Conservation (phyloP, 2,329 filamentous ascomycete species). For the Juglanconis oblonga region DNA sequence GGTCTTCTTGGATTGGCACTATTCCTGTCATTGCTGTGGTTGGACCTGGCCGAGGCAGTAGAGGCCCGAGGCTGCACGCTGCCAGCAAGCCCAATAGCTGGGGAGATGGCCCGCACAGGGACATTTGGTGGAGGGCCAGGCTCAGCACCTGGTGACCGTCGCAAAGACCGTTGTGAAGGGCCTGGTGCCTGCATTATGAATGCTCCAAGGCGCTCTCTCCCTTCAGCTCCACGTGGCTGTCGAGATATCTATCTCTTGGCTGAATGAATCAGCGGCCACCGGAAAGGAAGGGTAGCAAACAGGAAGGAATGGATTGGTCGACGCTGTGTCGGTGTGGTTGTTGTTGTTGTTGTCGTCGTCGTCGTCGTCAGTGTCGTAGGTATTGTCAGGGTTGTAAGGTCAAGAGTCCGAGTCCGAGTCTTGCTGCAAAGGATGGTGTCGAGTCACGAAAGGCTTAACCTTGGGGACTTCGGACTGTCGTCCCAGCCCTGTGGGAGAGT, state of each 20-base stretch:
- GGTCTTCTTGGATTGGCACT: conserved; percentile 47
- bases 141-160: conserved; percentile 63
- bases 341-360: too few species aligned
- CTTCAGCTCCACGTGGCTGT: neutral
- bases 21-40: conserved; percentile 28
- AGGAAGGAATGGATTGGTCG: too few species aligned
- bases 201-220: neutral
- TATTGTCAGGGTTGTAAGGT: too few species aligned
- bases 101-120: conserved; percentile 58
- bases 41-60: conserved; percentile 62
- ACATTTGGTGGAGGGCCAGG: conserved; percentile 56
- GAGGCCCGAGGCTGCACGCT: conserved; percentile 57
- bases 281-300: neutral
- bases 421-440: too few species aligned
- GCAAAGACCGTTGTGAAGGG: conserved; percentile 51
- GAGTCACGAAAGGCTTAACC: too few species aligned
- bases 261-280: neutral
- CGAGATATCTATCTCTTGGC: neutral
- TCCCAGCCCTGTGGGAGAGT: too few species aligned
- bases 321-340: too few species aligned
- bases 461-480: too few species aligned
- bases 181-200: conserved; percentile 49
- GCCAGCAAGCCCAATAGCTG: conserved; percentile 45
- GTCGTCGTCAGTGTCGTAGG: too few species aligned
- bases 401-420: too few species aligned